phyloP scores from a whole-genome alignment of 2,329 filamentous ascomycete species.

The Colletotrichum musae region DNA sequence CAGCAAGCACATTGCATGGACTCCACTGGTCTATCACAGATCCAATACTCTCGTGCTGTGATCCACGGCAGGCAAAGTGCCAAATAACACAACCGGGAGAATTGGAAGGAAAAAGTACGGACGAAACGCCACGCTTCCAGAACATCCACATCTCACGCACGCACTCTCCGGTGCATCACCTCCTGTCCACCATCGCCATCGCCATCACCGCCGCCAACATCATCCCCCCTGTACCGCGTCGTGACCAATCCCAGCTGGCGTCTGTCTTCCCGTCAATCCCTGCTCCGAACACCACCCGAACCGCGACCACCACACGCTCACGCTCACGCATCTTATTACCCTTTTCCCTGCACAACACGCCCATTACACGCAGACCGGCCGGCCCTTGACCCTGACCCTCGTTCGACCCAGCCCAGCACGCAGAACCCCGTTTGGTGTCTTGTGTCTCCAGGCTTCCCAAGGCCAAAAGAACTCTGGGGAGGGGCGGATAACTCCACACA shows the following conservation, averaged over 20 bases:
- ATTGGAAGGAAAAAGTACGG: neutral
- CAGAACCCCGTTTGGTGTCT: constrained; percentile 9
- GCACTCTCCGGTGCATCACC: neutral
- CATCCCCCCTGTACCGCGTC: constrained; percentile 27
- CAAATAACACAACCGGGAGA: too few species aligned
- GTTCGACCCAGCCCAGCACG: constrained; percentile 13
- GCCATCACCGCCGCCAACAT: neutral
- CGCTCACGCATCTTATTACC: constrained; percentile 22
- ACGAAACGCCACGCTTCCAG: neutral
- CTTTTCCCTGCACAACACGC: constrained; percentile 26
- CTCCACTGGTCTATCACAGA: constrained; percentile 2
- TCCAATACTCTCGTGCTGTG: neutral
- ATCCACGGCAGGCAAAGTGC: constrained; percentile 11
- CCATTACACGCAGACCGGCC: constrained; percentile 16
- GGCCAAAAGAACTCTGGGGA: neutral
- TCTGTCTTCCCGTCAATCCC: constrained; percentile 31
- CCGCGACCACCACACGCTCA: constrained; percentile 27
- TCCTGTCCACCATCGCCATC: too few species aligned
- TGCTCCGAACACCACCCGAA: constrained; percentile 23
- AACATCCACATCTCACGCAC: constrained; percentile 13
- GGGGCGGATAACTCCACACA: constrained; percentile 16
- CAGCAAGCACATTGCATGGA: neutral
- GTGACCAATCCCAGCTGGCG: constrained; percentile 29
- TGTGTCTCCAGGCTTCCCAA: neutral
- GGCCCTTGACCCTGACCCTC: constrained; percentile 16